Conservation (phyloP, 345 rosid species). For the Eucalyptus tenuipes region DNA sequence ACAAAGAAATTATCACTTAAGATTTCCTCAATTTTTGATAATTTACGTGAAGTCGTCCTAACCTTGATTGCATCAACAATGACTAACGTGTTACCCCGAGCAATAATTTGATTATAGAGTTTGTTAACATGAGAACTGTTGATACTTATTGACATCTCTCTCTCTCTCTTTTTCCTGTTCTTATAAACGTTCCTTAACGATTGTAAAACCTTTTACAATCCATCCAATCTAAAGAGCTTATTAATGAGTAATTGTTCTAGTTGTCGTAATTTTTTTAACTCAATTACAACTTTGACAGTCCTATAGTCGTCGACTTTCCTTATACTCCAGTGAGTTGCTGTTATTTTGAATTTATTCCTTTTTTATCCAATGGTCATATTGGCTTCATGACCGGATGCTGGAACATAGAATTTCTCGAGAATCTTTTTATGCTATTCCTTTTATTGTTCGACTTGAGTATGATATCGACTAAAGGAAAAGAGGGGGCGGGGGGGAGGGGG, state of each 20-base stretch:
- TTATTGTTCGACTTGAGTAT: background rate
- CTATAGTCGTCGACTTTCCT: background rate
- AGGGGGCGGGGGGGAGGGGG: background rate
- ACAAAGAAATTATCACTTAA: background rate
- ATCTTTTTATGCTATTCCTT: background rate
- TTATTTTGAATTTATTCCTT: background rate
- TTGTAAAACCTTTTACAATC: background rate
- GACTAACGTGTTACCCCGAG: background rate
- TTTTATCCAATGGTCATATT: background rate
- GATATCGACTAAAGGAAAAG: background rate
- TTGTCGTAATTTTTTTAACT: background rate
- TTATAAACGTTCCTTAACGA: background rate
- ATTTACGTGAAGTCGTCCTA: background rate
- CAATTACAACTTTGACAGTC: background rate
- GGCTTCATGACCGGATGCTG: rapidly evolving
- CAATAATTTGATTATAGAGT: background rate
- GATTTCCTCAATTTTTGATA: background rate
- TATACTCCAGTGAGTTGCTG: background rate
- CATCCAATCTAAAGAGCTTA: background rate
- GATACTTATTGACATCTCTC: background rate
- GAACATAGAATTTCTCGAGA: background rate
- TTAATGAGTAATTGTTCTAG: background rate
- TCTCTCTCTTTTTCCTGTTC: background rate
- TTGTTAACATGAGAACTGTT: background rate
- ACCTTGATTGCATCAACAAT: background rate